These are phyloP conservation scores for Lipomyces yamanashiensis DNA, from an alignment of 805 yeast species.

Conservation along the genomic window DNA sequence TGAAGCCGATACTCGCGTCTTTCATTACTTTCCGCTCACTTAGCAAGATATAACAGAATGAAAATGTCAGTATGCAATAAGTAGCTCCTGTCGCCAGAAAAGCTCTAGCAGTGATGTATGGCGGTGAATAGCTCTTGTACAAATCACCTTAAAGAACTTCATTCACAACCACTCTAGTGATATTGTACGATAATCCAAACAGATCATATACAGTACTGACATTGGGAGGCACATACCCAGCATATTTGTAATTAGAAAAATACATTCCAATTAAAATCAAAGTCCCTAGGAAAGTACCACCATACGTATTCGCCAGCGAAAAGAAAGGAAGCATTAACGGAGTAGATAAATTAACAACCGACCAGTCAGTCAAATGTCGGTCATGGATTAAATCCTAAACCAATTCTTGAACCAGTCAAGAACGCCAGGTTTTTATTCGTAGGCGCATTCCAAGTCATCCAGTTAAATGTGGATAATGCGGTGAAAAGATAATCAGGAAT, in stretches of 20 bases:
- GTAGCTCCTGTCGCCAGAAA: constrained; percentile 50
- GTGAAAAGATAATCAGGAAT: constrained; percentile 67
- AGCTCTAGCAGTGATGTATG: constrained; percentile 49
- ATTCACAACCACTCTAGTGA: constrained; percentile 50
- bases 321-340: constrained; percentile 53
- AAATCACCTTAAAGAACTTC: constrained; percentile 34
- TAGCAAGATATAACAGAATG: constrained; percentile 67
- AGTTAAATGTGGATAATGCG: constrained; percentile 64
- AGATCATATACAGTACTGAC: constrained; percentile 50
- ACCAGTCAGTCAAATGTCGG: constrained; percentile 53
- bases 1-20: constrained; percentile 60
- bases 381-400: constrained; percentile 53
- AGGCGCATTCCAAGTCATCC: constrained; percentile 50
- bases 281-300: constrained; percentile 48
- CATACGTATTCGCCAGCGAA: constrained; percentile 44
- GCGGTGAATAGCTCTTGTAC: constrained; percentile 22
- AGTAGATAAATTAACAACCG: constrained; percentile 41
- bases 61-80: constrained; percentile 57
- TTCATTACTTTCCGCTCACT: constrained; percentile 62
- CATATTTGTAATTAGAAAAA: constrained; percentile 57
- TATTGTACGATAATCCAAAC: constrained; percentile 52
- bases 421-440: constrained; percentile 58
- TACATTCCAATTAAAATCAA: constrained; percentile 44
- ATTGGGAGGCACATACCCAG: constrained; percentile 57
- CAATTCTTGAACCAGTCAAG: constrained; percentile 60